These are phyloP conservation scores for Aspergillus quadricinctus DNA, from an alignment of 2,329 filamentous ascomycete genomes.

Conservation along the genomic window DNA sequence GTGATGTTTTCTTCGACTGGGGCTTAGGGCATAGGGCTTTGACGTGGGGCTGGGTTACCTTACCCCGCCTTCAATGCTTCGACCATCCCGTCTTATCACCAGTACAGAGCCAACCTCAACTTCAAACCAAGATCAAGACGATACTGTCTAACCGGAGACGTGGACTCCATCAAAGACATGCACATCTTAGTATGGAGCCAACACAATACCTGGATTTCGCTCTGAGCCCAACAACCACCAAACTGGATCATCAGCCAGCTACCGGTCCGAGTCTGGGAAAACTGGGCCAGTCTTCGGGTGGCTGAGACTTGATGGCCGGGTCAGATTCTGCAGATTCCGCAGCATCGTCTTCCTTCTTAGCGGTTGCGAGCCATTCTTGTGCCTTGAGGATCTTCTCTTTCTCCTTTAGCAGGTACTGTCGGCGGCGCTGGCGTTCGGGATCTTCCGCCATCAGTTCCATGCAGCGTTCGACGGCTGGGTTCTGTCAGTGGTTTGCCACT, in stretches of 20 bases:
- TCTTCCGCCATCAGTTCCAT: conserved; percentile 37
- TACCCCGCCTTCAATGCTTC: conserved; percentile 18
- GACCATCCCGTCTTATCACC: neutral
- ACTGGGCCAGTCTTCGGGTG: conserved; percentile 3
- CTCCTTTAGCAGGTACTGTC: conserved; percentile 26
- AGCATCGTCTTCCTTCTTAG: conserved; percentile 12
- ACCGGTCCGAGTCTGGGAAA: neutral
- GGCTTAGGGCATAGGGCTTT: conserved; percentile 35
- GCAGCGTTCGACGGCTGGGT: conserved; percentile 31
- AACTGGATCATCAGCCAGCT: neutral
- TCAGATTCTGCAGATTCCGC: conserved; percentile 4
- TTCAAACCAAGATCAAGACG: neutral
- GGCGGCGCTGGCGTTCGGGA: conserved; percentile 29
- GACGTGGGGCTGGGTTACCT: conserved; percentile 24
- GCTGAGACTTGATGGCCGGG: conserved; percentile 8
- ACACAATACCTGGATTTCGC: neutral
- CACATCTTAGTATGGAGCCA: neutral
- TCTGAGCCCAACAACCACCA: neutral
- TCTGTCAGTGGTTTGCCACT: neutral
- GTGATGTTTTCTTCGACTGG: conserved; percentile 4
- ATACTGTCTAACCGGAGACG: neutral
- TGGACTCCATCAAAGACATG: neutral
- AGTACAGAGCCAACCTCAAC: neutral
- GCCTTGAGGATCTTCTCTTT: conserved; percentile 32
- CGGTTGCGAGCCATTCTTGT: conserved; percentile 26